These are phyloP conservation scores for Melocanna baccifera DNA, from an alignment of 176 grass and related monocot species.

Conservation along the genomic window DNA sequence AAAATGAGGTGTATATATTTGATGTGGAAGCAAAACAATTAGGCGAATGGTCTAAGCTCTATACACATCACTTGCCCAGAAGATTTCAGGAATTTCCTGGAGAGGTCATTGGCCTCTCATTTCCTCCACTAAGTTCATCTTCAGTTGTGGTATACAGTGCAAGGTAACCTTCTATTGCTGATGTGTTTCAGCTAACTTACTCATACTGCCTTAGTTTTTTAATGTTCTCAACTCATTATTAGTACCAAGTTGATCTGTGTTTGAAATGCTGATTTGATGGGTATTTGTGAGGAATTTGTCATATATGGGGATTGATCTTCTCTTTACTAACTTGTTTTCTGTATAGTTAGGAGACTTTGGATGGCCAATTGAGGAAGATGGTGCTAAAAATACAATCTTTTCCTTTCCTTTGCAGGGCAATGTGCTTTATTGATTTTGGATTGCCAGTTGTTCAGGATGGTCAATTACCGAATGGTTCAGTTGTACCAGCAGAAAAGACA, in stretches of 20 bases:
- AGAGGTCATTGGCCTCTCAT: constrained; percentile 87
- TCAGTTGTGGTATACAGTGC: constrained; percentile 80
- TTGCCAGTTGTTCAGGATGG: constrained; percentile 56
- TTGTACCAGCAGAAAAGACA: constrained; percentile 34
- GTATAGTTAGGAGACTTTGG: not conserved
- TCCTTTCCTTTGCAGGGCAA: constrained; percentile 53
- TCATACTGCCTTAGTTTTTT: not conserved
- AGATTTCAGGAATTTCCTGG: constrained; percentile 97
- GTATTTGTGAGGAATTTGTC: not conserved
- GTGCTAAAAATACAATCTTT: not conserved
- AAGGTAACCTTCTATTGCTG: constrained; percentile 47
- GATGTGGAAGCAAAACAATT: constrained; percentile 95
- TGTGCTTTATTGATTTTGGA: constrained; percentile 94
- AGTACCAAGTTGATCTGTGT: not conserved
- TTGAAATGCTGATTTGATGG: not conserved
- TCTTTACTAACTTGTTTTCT: constrained; percentile 4
- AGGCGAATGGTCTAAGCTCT: constrained; percentile 81
- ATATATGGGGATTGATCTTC: too few species aligned
- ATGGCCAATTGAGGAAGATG: not conserved
- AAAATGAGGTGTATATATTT: constrained; percentile 89
- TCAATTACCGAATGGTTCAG: constrained; percentile 29
- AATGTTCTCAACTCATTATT: not conserved
- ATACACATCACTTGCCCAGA: constrained; percentile 62
- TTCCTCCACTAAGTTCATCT: constrained; percentile 55
- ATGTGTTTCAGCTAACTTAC: not conserved